Evolutionary conservation across 2,329 filamentous ascomycete species (phyloP), one percentile per base, ranked within the genome.

Genomic region (Albifimbria verrucaria): DNA sequence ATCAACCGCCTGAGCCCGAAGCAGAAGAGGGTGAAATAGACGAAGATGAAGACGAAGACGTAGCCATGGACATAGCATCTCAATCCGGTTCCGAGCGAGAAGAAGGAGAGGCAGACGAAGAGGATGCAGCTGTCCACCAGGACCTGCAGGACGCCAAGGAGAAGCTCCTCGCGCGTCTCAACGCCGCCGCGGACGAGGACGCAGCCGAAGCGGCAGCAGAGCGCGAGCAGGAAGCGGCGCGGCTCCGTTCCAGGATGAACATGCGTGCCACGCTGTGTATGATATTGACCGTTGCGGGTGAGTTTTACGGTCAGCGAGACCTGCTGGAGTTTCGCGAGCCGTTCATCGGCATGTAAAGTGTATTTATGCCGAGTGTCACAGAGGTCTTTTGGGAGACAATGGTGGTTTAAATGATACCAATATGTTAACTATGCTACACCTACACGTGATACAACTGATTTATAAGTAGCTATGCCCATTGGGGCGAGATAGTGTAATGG

Each of bases 221-320:
- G 23, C 25, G 10, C 23, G 57, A 57, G 12, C 62, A 61, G 44
- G 63, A 69, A 48, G 59, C 57, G 3, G 61, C 64, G 3, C 60
- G 59, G 53, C 58, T 63, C 32, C 67, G 75, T n/a, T 67, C 67
- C 39, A 72, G 71, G 39, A 70, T 75, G 62, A 83, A 80, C 66
- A 78, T 77, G 74, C 77, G 82, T 24, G 87, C 85, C n/a, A 92
- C 91, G 41, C 77, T 97, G 28, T 92, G 95, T 71, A 96, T 96
- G 90, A 90, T 97, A 50, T 76, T 97, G 60, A 94, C 90, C 0
- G 80, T 97, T 32, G 87, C 89, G 47, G 92, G 91, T 62, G 92
- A 96, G 71, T 85, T 89, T 59, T 97, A 92, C 71, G 92, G 93
- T 1, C 93, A 97, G 72, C 80, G 87, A 58, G 93, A 97, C 69